Evolutionary conservation across 2,329 filamentous ascomycete genomes (phyloP).

Genomic region (Beauveria sp.): DNA sequence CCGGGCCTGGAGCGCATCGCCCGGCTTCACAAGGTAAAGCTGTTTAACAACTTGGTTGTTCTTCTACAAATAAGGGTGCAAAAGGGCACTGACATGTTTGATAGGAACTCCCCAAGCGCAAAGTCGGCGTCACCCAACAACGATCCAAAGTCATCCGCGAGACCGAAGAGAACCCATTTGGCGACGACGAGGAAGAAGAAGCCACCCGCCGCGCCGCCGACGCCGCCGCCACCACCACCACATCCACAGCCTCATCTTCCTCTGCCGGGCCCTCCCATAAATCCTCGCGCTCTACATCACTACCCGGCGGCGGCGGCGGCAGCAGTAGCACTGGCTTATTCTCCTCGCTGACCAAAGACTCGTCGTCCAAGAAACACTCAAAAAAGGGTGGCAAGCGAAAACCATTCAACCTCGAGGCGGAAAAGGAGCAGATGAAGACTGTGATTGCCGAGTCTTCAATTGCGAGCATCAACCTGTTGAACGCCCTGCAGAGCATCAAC

Average conservation of each 20-base stretch:
- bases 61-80: too few relatives aligned
- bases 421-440: constrained; percentile 79
- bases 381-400: constrained; percentile 42
- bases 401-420: constrained; percentile 75
- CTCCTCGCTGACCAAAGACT: not conserved
- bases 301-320: not conserved
- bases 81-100: not conserved
- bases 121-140: constrained; percentile 67
- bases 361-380: not conserved
- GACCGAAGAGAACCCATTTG: constrained; percentile 66
- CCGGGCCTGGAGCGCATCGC: constrained; percentile 74
- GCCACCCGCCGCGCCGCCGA: constrained; percentile 18
- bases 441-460: constrained; percentile 86
- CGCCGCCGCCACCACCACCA: not conserved
- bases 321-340: not conserved
- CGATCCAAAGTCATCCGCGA: constrained; percentile 78
- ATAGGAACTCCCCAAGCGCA: constrained; percentile 57
- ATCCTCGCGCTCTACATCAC: not conserved
- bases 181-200: constrained; percentile 55
- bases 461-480: constrained; percentile 82
- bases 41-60: too few relatives aligned
- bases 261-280: constrained; percentile 25
- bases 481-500: constrained; percentile 83
- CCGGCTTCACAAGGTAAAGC: constrained; percentile 58
- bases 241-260: not conserved